phyloP scores from a whole-genome alignment of 2,329 filamentous ascomycete genomes.

The Scedosporium apiospermum region DNA sequence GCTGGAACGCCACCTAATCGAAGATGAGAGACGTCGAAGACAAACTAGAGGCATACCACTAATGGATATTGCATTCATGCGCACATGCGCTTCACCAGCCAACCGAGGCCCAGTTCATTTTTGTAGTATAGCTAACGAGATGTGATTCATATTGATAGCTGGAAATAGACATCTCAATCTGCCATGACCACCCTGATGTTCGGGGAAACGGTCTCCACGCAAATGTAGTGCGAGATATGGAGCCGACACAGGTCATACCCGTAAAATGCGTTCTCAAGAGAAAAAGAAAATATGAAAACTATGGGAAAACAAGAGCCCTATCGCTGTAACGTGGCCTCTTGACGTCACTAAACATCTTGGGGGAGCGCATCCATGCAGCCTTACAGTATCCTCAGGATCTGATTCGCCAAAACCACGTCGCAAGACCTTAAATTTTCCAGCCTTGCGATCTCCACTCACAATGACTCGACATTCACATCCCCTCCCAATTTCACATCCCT shows the following conservation, averaged over 20 bases:
- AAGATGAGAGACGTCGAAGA: neutral
- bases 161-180: too few relatives aligned
- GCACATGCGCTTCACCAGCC: neutral
- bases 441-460: neutral
- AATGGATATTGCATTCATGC: neutral
- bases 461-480: neutral
- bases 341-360: neutral
- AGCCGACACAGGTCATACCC: too few relatives aligned
- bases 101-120: neutral
- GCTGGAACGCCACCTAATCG: too few relatives aligned
- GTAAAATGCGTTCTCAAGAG: neutral
- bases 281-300: neutral
- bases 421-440: neutral
- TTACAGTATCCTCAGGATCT: neutral
- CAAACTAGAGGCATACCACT: neutral
- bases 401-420: neutral
- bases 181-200: too few relatives aligned
- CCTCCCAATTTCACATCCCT: neutral
- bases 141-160: neutral
- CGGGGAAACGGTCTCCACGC: too few relatives aligned
- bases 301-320: neutral
- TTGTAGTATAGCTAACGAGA: neutral
- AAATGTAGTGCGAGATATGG: too few relatives aligned
- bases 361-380: neutral
- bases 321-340: neutral